These are phyloP conservation scores for Venturia nashicola DNA, from an alignment of 2,329 filamentous ascomycete genomes.

Conservation along the genomic window DNA sequence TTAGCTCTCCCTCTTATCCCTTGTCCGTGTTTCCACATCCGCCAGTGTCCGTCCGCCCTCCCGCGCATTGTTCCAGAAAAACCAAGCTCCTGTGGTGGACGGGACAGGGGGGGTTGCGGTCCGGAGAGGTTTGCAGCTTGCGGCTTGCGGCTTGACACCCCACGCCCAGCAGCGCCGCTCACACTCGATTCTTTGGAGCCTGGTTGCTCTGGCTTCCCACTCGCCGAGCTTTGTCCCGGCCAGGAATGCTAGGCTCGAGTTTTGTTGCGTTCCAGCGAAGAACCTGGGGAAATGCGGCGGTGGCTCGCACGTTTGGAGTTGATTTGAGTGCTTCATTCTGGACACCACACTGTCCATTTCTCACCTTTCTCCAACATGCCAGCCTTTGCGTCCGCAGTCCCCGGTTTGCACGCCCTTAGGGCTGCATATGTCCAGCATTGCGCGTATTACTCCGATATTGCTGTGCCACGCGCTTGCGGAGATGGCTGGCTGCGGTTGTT, in stretches of 20 bases:
- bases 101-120: background rate
- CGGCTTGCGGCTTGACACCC: background rate
- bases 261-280: background rate
- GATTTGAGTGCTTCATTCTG: background rate
- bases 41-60: background rate
- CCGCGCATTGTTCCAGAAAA: slow-evolving; percentile 1
- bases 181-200: background rate
- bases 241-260: background rate
- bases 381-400: background rate
- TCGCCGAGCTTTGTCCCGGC: background rate
- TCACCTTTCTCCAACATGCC: background rate
- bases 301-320: background rate
- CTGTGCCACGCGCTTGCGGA: background rate
- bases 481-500: background rate
- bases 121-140: background rate
- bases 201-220: background rate
- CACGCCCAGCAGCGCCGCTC: background rate
- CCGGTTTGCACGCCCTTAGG: background rate
- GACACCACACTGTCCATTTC: background rate
- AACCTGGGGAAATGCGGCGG: background rate
- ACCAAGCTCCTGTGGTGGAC: background rate
- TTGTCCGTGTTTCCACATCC: background rate
- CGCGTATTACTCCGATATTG: background rate
- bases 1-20: slow-evolving; percentile 2
- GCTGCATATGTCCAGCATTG: background rate